Evolutionary conservation across 768 basidiomycete species (phyloP), one percentile per base, ranked within the genome.

Genomic region (Kwoniella europaea): DNA sequence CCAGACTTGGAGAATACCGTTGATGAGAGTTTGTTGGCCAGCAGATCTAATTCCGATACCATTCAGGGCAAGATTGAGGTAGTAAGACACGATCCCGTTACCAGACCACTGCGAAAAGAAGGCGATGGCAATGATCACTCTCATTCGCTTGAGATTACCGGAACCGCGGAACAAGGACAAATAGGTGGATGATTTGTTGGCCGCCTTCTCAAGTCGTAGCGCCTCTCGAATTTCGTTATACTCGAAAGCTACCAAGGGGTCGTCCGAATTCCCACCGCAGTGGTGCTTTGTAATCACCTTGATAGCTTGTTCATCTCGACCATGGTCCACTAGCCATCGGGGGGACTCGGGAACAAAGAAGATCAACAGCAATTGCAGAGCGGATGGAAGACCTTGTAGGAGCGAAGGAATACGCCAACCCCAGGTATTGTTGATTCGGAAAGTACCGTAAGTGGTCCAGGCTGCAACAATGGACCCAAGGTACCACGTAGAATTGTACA

Each of bases 341-440:
- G 79, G 94, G 0, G 91, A 92, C 83, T 96, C 94, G 56, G 93
- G 93, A 67, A 94, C 82, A 24, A 81, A 68, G 55, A 76, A 66
- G 67, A 80, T 72, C 41, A 79, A 69, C 68, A 67, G 27, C 77
- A 78, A 22, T 41, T 80, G 79, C 27, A 83, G 18, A 22, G 76
- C 18, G 5, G 80, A 77, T 1, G 82, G 80, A 35, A 78, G 43
- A 68, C 73, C 77, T 46, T 81, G 79, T 18, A 82, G 65, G 27
- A 81, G 50, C 7, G 79, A 78, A 43, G 82, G 82, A 71, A 81
- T 79, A 61, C 94, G 90, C 92, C 93, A 94, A 29, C 91, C 63
- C 82, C 82, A 82, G 10, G 77, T 79, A 53, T 72, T 76, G 53
- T 50, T 13, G 67, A 84, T 82, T 16, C 67, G 71, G 71, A 76